Conservation (phyloP, 139 green algal species). For the Desmodesmus armatus region DNA sequence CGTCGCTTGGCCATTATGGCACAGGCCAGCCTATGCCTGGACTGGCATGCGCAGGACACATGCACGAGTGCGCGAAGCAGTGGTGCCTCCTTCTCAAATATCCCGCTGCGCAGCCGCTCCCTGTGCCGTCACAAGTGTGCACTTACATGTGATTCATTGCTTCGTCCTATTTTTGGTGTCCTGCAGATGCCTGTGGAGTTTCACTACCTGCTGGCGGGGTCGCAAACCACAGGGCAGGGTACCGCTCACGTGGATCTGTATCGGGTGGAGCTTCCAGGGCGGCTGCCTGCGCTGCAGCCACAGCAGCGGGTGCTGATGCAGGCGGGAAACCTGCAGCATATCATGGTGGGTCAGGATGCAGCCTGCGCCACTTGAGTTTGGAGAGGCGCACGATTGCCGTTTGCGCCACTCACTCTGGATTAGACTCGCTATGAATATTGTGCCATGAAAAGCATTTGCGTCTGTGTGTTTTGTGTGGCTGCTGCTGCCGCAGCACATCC, state of each 20-base stretch:
- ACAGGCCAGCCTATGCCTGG: too few species aligned
- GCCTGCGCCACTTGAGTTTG: too few species aligned
- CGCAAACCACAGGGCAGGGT: constrained; percentile 5
- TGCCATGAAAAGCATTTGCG: background rate
- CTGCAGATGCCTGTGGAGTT: constrained; percentile 9
- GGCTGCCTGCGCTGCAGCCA: background rate
- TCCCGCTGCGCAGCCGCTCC: too few species aligned
- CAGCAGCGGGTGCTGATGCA: background rate
- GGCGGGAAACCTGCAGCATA: background rate
- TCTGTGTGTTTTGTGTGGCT: background rate
- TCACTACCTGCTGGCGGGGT: constrained; percentile 5
- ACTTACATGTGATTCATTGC: background rate
- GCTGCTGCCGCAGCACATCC: constrained; percentile 21
- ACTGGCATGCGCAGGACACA: too few species aligned
- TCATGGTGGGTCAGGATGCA: too few species aligned
- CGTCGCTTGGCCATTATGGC: too few species aligned
- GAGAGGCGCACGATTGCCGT: background rate
- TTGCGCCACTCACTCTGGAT: background rate
- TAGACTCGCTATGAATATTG: background rate
- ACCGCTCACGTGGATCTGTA: background rate
- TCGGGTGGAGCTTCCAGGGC: constrained; percentile 10
- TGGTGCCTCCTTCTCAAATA: too few species aligned
- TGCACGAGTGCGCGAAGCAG: too few species aligned
- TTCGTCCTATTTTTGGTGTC: background rate
- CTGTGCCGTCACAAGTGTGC: too few species aligned